A percentile compares a stretch with the other conserved stretches of the same genome.
These are phyloP conservation scores for Solanum virginianum DNA, from an alignment of 257 asterid species.

Conservation along the genomic window DNA sequence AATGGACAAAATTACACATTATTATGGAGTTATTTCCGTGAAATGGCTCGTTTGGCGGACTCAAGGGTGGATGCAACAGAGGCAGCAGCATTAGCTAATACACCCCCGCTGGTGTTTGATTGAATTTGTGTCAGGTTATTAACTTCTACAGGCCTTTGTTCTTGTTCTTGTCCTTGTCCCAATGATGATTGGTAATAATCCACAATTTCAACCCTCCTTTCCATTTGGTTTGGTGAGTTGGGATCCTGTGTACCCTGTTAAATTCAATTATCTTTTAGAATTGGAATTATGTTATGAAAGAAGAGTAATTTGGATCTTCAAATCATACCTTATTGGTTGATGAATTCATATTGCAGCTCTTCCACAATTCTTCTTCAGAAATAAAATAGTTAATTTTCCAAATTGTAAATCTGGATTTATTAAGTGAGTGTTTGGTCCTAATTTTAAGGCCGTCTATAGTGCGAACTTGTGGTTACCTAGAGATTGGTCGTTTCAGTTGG, in stretches of 20 bases:
- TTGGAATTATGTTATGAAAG: background rate
- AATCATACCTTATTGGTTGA: conserved; percentile 25
- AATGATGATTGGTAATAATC: conserved; percentile 23
- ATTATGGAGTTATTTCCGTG: conserved; percentile 16
- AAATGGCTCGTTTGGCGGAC: conserved; percentile 46
- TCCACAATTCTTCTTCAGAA: background rate
- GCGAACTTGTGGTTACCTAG: background rate
- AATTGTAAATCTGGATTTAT: background rate
- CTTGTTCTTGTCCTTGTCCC: conserved; percentile 33
- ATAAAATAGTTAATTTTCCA: background rate
- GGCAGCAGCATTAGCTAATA: conserved; percentile 52
- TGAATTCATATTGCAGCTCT: conserved; percentile 15
- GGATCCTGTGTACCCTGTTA: conserved; percentile 7
- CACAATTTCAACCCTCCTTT: conserved; percentile 24
- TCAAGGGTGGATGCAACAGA: conserved; percentile 50
- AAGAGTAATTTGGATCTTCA: background rate
- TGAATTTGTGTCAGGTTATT: conserved; percentile 27
- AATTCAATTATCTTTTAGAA: background rate
- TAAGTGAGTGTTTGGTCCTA: background rate
- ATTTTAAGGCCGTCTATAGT: background rate
- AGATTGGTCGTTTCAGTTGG: background rate
- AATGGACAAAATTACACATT: background rate
- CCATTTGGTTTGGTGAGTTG: conserved; percentile 13
- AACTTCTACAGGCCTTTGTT: conserved; percentile 29
- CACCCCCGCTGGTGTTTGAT: conserved; percentile 35